Evolutionary conservation across 352 stramenopile genomes (phyloP), one percentile per base, ranked within the genome.

Genomic region (Globisporangium lucens): DNA sequence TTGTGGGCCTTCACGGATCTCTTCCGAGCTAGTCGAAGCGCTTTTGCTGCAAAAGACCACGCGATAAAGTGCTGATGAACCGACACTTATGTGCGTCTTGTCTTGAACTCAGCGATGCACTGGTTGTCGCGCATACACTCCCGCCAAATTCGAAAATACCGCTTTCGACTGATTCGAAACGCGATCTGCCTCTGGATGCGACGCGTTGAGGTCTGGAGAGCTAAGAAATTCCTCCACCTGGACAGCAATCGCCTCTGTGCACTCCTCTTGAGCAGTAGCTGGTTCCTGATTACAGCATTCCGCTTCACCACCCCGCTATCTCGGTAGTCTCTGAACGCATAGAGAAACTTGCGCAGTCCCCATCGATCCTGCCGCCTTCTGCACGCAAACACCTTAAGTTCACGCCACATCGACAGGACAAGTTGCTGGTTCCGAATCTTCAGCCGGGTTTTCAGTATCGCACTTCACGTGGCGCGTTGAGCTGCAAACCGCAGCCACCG

Each of bases 401-500:
- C 66, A 15, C 49, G 43, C 66, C 66, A 71, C 33, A 51, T 2
- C 12, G 7, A 4, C 24, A 20, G 38, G 7, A 63, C 15, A 36
- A 17, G 13, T 15, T 22, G n/a, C 8, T 27, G 20, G 17, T 29
- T 38, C 20, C 29, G 58, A 5, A 58, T 33, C 56, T 46, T 20
- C 1, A 20, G 12, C n/a, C 43, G 59, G 27, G 36, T 41, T 4
- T n/a, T 22, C 20, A 51, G 17, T 1, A 72, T n/a, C 2, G 8
- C 17, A 20, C 36, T 47, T 22, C n/a, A 27, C 20, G 52, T 13
- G 1, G 24, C 2, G 3, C 46, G 46, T 17, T 29, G 52, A 13
- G 33, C 1, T 15, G 55, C 33, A 5, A 78, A 82, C 15, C 41
- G 30, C 13, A 52, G 22, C 76, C 75, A 84, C 15, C 73, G 70